phyloP scores from a whole-genome alignment of 768 basidiomycete species.

The Lactifluus pinguis region DNA sequence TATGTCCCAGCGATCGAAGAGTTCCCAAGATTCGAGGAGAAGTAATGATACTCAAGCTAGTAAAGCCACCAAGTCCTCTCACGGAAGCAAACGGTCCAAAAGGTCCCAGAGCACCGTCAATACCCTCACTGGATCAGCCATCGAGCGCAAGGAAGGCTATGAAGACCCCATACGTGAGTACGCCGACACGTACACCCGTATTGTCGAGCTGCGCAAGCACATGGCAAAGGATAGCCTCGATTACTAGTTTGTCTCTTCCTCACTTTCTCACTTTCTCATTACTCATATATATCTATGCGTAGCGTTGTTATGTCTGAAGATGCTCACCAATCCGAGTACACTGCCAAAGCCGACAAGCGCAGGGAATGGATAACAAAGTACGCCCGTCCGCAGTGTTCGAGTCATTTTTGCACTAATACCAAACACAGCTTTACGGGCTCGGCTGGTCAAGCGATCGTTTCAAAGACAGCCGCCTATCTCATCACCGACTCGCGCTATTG shows the following conservation, averaged over 20 bases:
- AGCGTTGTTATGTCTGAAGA: conserved; percentile 76
- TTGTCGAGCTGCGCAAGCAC: conserved; percentile 16
- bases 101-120: conserved; percentile 16
- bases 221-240: conserved; percentile 20
- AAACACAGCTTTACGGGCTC: conserved; percentile 50
- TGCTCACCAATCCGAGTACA: conserved; percentile 78
- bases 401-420: neutral
- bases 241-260: conserved; percentile 13
- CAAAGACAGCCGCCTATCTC: conserved; percentile 58
- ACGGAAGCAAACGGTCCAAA: conserved; percentile 13
- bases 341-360: conserved; percentile 66
- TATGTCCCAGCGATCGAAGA: conserved; percentile 17
- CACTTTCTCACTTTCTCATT: neutral
- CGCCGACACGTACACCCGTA: conserved; percentile 19
- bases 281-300: neutral
- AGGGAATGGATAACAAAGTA: conserved; percentile 72
- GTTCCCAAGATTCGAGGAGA: conserved; percentile 3
- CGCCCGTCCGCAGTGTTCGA: conserved; percentile 21
- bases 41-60: conserved; percentile 8
- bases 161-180: conserved; percentile 18
- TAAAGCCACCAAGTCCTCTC: conserved; percentile 9
- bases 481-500: conserved; percentile 79
- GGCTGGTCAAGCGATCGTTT: conserved; percentile 64
- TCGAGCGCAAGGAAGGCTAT: conserved; percentile 21
- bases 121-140: conserved; percentile 22